Evolutionary conservation across 2,329 filamentous ascomycete genomes (phyloP).

Genomic region (Lasiodiplodia sp.): DNA sequence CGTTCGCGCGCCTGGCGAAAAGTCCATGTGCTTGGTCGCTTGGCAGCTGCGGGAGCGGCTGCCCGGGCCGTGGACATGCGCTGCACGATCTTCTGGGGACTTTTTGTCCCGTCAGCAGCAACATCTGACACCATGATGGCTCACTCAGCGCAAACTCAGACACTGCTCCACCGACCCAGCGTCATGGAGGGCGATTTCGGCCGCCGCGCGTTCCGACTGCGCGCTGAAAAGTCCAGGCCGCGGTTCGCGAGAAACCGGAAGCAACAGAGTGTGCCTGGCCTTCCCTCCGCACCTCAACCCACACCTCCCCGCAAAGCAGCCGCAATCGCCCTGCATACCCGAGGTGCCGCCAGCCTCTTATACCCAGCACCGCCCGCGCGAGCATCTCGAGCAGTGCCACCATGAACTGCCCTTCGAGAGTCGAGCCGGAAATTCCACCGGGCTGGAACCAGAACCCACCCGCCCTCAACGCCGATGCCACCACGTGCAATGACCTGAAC

Average conservation of each 20-base stretch:
- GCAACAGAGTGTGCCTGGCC: conserved; percentile 8
- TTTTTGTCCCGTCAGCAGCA: conserved; percentile 4
- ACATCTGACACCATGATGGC: conserved; percentile 17
- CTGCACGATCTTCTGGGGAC: neutral
- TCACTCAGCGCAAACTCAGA: conserved; percentile 5
- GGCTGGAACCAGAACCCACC: conserved; percentile 69
- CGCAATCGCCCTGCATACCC: conserved; percentile 8
- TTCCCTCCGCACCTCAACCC: neutral
- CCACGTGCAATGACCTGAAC: conserved; percentile 68
- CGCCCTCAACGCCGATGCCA: conserved; percentile 64
- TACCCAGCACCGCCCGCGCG: neutral
- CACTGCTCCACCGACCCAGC: neutral
- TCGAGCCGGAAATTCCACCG: conserved; percentile 60
- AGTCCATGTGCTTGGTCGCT: neutral
- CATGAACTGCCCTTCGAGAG: conserved; percentile 73
- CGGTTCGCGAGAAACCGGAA: conserved; percentile 23
- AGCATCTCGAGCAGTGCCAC: conserved; percentile 26
- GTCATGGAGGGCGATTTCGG: neutral
- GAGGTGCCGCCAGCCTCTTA: neutral
- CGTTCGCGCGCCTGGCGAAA: neutral
- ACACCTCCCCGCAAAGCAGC: conserved; percentile 22
- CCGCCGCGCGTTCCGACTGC: conserved; percentile 1
- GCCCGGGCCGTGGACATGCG: neutral
- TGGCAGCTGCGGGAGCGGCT: neutral
- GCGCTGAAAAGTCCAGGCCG: conserved; percentile 15